Evolutionary conservation across 129 eudicot species (phyloP).

Genomic region (Ambrosia trifida): DNA sequence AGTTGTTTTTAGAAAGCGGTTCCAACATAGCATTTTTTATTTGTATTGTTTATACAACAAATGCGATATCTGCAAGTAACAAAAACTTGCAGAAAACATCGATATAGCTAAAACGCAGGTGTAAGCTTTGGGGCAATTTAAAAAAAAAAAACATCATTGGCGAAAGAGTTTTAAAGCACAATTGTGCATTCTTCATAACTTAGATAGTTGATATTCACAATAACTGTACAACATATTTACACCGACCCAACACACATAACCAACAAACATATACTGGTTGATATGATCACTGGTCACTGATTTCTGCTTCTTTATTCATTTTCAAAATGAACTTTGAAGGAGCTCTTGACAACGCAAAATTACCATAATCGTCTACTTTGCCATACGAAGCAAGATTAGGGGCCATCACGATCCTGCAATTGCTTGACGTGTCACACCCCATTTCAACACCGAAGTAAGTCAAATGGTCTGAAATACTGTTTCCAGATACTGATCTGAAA

Average conservation of each 20-base stretch:
- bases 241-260: background rate
- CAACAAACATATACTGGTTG: background rate
- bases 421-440: slow-evolving; percentile 59
- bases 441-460: slow-evolving; percentile 66
- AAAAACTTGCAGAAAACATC: too few species aligned
- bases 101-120: too few species aligned
- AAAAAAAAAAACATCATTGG: too few species aligned
- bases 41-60: too few species aligned
- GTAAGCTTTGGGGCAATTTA: too few species aligned
- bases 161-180: too few species aligned
- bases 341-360: slow-evolving; percentile 54
- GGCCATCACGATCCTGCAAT: slow-evolving; percentile 67
- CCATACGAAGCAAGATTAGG: slow-evolving; percentile 47
- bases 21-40: too few species aligned
- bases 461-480: slow-evolving; percentile 80
- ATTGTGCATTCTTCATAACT: background rate
- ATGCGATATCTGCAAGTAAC: too few species aligned
- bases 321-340: slow-evolving; percentile 41
- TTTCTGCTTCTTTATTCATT: slow-evolving; percentile 19
- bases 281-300: slow-evolving; percentile 24
- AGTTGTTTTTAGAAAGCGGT: too few species aligned
- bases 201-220: slow-evolving; percentile 2
- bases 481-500: slow-evolving; percentile 87
- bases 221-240: slow-evolving; percentile 32
- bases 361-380: slow-evolving; percentile 54